phyloP scores from a whole-genome alignment of 257 asterid species.

The Cynanchum wilfordii region DNA sequence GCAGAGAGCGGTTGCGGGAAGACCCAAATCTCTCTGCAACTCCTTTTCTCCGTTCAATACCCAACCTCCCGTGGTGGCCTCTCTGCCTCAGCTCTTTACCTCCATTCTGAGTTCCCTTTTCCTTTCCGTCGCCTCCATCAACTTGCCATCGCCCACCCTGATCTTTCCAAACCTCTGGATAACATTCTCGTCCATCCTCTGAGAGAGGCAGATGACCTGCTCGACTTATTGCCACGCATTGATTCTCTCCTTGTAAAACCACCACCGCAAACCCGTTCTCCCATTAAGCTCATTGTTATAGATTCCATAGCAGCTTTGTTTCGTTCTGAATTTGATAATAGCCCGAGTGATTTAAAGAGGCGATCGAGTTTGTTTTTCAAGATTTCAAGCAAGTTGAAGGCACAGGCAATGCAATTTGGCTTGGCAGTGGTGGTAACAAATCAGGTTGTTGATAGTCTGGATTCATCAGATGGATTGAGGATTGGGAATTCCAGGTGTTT shows the following conservation, averaged over 20 bases:
- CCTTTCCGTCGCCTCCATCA: constrained; percentile 79
- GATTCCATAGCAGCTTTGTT: constrained; percentile 87
- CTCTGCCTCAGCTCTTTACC: constrained; percentile 71
- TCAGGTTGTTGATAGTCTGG: constrained; percentile 78
- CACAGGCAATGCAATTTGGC: constrained; percentile 51
- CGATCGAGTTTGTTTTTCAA: constrained; percentile 63
- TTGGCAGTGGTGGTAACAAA: constrained; percentile 78
- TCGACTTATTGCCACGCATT: constrained; percentile 70
- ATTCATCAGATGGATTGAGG: constrained; percentile 40
- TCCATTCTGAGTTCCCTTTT: constrained; percentile 84
- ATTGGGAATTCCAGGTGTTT: constrained; percentile 49
- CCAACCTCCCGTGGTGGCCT: constrained; percentile 72
- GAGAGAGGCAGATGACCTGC: constrained; percentile 71
- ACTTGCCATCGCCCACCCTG: constrained; percentile 38
- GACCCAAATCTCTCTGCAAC: constrained; percentile 87
- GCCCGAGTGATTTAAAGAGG: constrained; percentile 53
- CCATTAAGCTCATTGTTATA: constrained; percentile 58
- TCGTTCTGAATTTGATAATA: constrained; percentile 71
- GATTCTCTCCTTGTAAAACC: constrained; percentile 33
- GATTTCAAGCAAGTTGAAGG: constrained; percentile 62
- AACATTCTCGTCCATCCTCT: constrained; percentile 54
- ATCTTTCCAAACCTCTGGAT: constrained; percentile 41
- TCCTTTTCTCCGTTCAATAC: constrained; percentile 76
- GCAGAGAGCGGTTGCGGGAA: constrained; percentile 94
- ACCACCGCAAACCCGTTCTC: constrained; percentile 19